Evolutionary conservation across 768 basidiomycete genomes (phyloP).

Genomic region (Brasilioporus rufonigricans): DNA sequence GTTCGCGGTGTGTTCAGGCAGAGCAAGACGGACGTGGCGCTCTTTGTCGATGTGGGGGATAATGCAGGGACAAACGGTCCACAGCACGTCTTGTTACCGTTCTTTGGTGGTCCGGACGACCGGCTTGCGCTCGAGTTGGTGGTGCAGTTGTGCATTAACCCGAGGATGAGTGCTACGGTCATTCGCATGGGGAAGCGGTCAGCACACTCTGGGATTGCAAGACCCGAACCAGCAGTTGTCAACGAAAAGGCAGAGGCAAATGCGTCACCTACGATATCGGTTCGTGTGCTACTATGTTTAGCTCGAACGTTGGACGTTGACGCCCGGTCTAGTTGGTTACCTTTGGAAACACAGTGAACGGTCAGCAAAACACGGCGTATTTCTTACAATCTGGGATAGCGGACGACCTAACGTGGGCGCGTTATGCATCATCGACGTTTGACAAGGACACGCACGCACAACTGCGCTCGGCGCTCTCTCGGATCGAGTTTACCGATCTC

Average conservation of each 20-base stretch:
- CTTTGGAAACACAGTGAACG: constrained; percentile 73
- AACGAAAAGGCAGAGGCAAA: constrained; percentile 46
- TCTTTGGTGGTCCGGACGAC: constrained; percentile 95
- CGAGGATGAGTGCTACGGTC: constrained; percentile 67
- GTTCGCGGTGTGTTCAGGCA: constrained; percentile 78
- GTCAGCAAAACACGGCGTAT: constrained; percentile 57
- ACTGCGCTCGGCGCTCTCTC: constrained; percentile 45
- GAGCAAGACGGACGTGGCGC: constrained; percentile 71
- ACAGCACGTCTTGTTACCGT: constrained; percentile 79
- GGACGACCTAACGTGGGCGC: constrained; percentile 75
- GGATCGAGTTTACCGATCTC: constrained; percentile 60
- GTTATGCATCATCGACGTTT: constrained; percentile 41
- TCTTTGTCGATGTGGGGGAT: constrained; percentile 76
- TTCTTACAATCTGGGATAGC: constrained; percentile 77
- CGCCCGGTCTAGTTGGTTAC: constrained; percentile 39
- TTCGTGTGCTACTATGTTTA: constrained; percentile 10
- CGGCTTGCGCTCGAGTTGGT: constrained; percentile 79
- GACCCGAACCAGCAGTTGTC: constrained; percentile 54
- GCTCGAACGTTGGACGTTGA: not conserved
- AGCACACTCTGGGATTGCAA: constrained; percentile 46
- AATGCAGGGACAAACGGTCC: constrained; percentile 25
- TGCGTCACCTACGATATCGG: not conserved
- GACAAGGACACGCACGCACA: constrained; percentile 7
- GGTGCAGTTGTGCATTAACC: constrained; percentile 70
- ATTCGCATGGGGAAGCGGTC: constrained; percentile 51